These are phyloP conservation scores for Colletotrichum lentis DNA, from an alignment of 2,329 filamentous ascomycete genomes.

Conservation along the genomic window DNA sequence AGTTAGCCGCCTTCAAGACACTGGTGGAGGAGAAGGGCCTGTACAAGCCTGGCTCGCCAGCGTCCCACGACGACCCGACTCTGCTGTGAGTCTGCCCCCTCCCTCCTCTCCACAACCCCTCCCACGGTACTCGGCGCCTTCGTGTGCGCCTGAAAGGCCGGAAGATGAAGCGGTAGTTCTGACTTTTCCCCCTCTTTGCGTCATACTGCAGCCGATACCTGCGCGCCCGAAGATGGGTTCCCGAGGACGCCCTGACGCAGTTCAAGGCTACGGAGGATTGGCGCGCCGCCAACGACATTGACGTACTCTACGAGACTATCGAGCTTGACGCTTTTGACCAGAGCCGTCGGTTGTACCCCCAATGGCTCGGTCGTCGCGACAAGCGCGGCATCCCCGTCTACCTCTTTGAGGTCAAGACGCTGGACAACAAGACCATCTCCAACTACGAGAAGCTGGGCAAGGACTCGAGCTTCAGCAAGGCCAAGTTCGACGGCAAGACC, in stretches of 20 bases:
- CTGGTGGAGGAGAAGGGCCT: conserved; percentile 71
- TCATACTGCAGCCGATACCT: conserved; percentile 75
- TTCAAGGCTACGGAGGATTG: conserved; percentile 90
- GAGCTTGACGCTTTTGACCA: conserved; percentile 85
- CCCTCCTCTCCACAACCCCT: too few species aligned
- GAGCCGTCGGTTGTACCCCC: conserved; percentile 84
- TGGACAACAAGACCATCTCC: conserved; percentile 82
- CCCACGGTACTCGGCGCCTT: neutral
- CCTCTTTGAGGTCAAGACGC: conserved; percentile 83
- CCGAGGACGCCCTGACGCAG: conserved; percentile 80
- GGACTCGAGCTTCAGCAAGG: conserved; percentile 65
- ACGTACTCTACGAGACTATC: conserved; percentile 84
- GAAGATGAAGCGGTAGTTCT: conserved; percentile 11
- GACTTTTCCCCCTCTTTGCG: conserved; percentile 3
- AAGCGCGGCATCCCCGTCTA: conserved; percentile 91
- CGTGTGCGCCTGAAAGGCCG: conserved; percentile 1
- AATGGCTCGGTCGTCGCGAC: conserved; percentile 93
- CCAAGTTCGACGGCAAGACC: conserved; percentile 71
- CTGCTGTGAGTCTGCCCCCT: conserved; percentile 64
- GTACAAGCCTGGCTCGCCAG: conserved; percentile 64
- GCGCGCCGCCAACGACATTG: conserved; percentile 80
- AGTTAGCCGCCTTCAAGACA: conserved; percentile 76
- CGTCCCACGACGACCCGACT: conserved; percentile 77
- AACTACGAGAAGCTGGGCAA: conserved; percentile 75
- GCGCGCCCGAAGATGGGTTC: conserved; percentile 82